Conservation (phyloP, 2,329 filamentous ascomycete genomes). For the Aspergillus pseudoviridinutans region DNA sequence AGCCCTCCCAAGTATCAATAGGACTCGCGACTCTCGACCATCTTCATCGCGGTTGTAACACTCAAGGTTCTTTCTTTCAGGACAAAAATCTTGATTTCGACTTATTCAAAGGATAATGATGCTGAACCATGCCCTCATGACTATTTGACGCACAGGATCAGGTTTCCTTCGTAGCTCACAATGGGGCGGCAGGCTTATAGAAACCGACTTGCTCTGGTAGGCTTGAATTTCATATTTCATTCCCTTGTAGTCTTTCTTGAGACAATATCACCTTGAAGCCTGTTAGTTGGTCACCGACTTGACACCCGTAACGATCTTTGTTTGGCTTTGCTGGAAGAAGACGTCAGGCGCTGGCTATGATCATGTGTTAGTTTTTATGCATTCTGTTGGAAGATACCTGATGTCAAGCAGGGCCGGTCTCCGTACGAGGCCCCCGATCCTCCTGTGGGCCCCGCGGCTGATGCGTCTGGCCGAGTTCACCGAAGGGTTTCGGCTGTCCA, state of each 20-base stretch:
- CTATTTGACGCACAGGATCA: not conserved
- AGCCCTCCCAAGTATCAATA: not conserved
- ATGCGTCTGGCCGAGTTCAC: constrained; percentile 16
- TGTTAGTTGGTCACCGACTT: not conserved
- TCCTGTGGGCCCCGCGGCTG: constrained; percentile 15
- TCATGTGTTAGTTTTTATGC: not conserved
- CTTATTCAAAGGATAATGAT: not conserved
- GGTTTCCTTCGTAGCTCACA: constrained; percentile 1
- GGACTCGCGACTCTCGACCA: not conserved
- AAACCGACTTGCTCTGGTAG: constrained; percentile 45
- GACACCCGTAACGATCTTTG: not conserved
- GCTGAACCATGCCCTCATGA: not conserved
- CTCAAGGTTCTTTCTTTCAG: not conserved
- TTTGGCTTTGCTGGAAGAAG: not conserved
- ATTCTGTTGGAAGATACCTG: constrained; percentile 10
- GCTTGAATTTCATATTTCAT: constrained; percentile 14
- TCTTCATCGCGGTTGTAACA: not conserved
- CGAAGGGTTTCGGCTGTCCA: constrained; percentile 25
- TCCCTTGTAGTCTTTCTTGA: not conserved
- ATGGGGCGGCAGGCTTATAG: constrained; percentile 46
- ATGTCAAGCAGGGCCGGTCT: constrained; percentile 40
- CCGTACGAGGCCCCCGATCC: constrained; percentile 43
- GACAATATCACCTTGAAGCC: not conserved
- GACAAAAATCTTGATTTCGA: not conserved
- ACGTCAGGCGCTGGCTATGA: not conserved